Base-by-base conservation (phyloP, 441 rosid genomes). In the Rhodomyrtus psidioides region DNA sequence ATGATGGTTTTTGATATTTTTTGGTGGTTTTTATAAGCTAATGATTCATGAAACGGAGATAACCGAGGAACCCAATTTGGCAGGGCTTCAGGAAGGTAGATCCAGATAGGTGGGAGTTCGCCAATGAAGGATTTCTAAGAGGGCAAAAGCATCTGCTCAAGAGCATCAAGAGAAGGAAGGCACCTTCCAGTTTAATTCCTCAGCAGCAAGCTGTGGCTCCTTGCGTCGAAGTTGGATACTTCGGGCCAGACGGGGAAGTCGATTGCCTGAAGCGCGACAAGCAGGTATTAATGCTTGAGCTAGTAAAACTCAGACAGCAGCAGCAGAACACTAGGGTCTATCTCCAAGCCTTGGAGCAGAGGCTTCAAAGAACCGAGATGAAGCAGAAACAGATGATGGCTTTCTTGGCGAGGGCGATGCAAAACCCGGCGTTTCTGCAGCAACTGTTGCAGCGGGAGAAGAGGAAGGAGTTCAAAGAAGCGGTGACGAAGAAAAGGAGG, bases 301-400 rank as follows among this genome's bases (percentile, higher is more conserved):
- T 96, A 53, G 93, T 94, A 91, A 95, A 91, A 91, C 93, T 97
- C 5, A 91, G 95, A 60, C 94, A 94, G 57, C 93, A 95, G 88
- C 98, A 95, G 58, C 95, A 93, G 93, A 93, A 84, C 57, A 92
- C 95, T 2, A 92, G 90, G 89, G 89, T 91, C 19, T 90, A 88
- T 88, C 89, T 97, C 86, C 94, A 93, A 62, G 90, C 90, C 54
- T 90, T 96, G 95, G 98, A 97, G 62, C 91, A 92, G 83, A 93
- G 96, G 90, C 84, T 97, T 5, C 92, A 92, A 53, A 90, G 93
- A 81, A 92, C 93, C 26, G 98, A 97, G 90, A 87, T 70, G 87
- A 96, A 95, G 90, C 98, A 97, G 93, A 94, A 89, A 79, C 97
- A 94, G 81, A 96, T 95, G 97, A 95, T 96, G 98, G 91, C 94